Percentiles rank a stretch among this genome's conserved stretches.
These are phyloP conservation scores for Phylloporus sp. DNA, from an alignment of 1,284 basidiomycete genomes.

Conservation along the genomic window DNA sequence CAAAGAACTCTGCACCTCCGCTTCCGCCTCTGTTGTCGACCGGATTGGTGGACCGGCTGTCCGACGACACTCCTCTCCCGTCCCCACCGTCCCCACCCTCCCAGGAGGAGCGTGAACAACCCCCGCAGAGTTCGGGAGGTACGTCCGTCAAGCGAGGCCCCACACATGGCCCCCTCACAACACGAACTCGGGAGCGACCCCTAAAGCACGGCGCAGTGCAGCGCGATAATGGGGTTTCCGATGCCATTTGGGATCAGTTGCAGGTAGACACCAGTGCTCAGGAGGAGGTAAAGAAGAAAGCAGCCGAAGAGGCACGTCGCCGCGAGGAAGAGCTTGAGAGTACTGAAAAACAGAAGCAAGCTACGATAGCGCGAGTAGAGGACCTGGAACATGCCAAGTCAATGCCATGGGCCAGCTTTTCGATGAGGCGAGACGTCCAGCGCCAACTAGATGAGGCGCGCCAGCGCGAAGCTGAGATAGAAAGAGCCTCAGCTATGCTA, in stretches of 20 bases:
- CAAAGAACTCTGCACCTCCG: conserved; percentile 18
- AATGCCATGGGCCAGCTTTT: conserved; percentile 19
- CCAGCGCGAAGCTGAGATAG: conserved; percentile 33
- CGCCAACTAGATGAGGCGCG: conserved; percentile 27
- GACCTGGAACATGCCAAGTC: conserved; percentile 22
- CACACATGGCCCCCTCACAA: background rate
- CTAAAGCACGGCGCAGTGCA: too few relatives aligned
- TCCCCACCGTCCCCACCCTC: too few relatives aligned
- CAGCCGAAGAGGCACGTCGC: conserved; percentile 33
- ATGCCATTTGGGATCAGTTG: conserved; percentile 50
- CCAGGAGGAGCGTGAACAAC: too few relatives aligned
- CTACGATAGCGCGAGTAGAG: background rate
- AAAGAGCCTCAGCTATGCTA: conserved; percentile 40
- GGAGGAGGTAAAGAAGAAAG: conserved; percentile 25
- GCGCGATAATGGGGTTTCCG: conserved; percentile 33
- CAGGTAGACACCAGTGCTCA: conserved; percentile 42
- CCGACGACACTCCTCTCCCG: too few relatives aligned
- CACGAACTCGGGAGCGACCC: too few relatives aligned
- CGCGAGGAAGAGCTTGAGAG: conserved; percentile 22
- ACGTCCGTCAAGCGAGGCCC: too few relatives aligned
- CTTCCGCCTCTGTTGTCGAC: background rate
- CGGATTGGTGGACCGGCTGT: too few relatives aligned
- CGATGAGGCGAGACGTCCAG: conserved; percentile 22
- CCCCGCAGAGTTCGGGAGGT: too few relatives aligned
- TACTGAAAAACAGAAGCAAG: conserved; percentile 18